Base-by-base conservation (phyloP, 2,329 filamentous ascomycete genomes). In the Fusarium multiceps region DNA sequence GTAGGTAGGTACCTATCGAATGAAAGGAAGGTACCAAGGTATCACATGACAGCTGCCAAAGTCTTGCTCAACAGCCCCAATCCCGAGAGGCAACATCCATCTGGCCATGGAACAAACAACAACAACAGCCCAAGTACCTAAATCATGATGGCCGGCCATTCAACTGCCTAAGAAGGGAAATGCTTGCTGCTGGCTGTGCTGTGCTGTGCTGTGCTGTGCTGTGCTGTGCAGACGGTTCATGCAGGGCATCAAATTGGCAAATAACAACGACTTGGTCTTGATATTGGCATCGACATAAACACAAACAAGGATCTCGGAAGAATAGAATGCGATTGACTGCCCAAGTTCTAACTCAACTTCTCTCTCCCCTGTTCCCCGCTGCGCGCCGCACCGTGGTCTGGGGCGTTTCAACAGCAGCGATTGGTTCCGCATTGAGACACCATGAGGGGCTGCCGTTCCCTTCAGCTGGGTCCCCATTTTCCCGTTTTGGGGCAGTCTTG, bases 401-500 rank as follows among this genome's bases (percentile, higher is more conserved):
- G 59, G 59, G 55, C 55, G 57, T 51, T 59, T 48, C 28, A 27
- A 48, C 23, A 57, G 40, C 61, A 57, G 67, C 72, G 72, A 75
- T 75, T 75, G 73, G 73, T 50, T 72, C 65, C 56, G 42, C 55
- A 56, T n/a, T 41, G 49, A 28, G 58, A 70, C 66, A 60, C 69
- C 51, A 70, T 69, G 69, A 72, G 61, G 66, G 66, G 59, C 60
- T 13, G 43, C 67, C 37, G 69, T 69, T 69, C 66, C 68, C 55
- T 66, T 48, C 59, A 63, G 54, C 55, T 68, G 62, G 72, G 54
- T 58, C 57, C 59, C 49, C 59, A 60, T 70, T 49, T 76, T 71
- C 71, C 76, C 58, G 54, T 72, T 78, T 78, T 49, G 68, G 76
- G 76, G 66, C 65, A 78, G 68, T 73, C 74, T 78, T 78, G 76